These are phyloP conservation scores for Cynanchum wilfordii DNA, from an alignment of 257 asterid genomes.

Conservation along the genomic window DNA sequence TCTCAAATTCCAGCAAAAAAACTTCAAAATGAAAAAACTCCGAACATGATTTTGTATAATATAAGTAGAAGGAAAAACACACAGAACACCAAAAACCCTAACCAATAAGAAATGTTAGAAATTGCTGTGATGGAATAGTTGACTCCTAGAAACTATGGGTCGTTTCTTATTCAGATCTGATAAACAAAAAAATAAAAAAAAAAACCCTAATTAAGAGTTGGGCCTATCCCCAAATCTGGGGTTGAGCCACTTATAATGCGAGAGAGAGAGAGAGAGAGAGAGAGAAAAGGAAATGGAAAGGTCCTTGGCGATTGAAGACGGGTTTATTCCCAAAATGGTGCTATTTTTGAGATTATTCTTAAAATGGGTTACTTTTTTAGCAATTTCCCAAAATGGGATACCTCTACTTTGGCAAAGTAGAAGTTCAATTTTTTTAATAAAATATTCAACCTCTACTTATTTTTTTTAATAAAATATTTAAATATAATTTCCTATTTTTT, in stretches of 20 bases:
- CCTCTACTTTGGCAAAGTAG: no score
- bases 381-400: no score
- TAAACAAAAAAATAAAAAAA: conserved; percentile 9
- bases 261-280: not conserved
- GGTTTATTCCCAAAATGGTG: no score
- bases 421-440: no score
- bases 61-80: not conserved
- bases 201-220: conserved; percentile 20
- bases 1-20: not conserved
- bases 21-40: not conserved
- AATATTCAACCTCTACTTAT: no score
- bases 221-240: conserved; percentile 42
- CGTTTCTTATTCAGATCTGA: conserved; percentile 36
- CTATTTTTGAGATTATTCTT: no score
- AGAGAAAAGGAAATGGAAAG: not conserved
- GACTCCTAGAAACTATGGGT: conserved; percentile 18
- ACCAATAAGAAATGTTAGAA: not conserved
- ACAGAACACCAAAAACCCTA: conserved; percentile 1
- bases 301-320: not conserved
- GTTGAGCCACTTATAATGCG: conserved; percentile 5
- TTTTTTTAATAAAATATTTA: no score
- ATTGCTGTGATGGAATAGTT: not conserved
- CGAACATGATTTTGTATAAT: not conserved
- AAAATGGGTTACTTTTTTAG: no score
- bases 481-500: no score